Evolutionary conservation across 306 rosid genomes (phyloP).

Genomic region (Cercis canadensis): DNA sequence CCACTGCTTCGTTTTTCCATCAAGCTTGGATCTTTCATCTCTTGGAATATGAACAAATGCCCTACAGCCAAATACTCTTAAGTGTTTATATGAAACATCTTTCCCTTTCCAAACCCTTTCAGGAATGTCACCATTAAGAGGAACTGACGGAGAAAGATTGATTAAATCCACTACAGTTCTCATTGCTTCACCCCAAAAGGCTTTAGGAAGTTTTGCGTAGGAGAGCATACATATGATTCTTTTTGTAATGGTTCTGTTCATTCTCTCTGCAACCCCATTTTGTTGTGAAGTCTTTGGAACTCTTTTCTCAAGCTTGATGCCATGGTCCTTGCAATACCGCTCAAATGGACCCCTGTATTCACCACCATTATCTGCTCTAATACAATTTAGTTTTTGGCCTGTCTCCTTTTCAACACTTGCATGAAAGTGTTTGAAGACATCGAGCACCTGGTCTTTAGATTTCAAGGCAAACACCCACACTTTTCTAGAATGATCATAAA

Average conservation of each 20-base stretch:
- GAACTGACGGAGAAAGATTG: conserved; percentile 11
- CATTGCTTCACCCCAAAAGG: conserved; percentile 18
- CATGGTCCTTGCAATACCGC: neutral
- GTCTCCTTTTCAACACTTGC: too few relatives aligned
- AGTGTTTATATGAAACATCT: neutral
- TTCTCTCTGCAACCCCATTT: neutral
- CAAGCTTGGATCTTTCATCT: neutral
- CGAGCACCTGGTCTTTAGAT: neutral
- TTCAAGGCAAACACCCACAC: too few relatives aligned
- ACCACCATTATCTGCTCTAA: neutral
- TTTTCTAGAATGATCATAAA: neutral
- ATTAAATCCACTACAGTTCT: neutral
- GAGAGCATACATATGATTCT: neutral
- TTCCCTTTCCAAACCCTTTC: neutral
- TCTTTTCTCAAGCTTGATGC: neutral
- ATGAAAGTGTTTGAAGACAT: neutral
- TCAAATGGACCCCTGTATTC: neutral
- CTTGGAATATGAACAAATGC: neutral
- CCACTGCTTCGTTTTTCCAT: neutral
- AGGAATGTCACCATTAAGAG: neutral
- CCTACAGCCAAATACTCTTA: too few relatives aligned
- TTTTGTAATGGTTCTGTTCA: neutral
- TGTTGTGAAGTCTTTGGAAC: conserved; percentile 11
- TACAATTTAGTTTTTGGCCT: too few relatives aligned
- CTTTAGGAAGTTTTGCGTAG: conserved; percentile 6